phyloP scores from a whole-genome alignment of 108 stramenopile genomes.

The Nitzschia sp. region DNA sequence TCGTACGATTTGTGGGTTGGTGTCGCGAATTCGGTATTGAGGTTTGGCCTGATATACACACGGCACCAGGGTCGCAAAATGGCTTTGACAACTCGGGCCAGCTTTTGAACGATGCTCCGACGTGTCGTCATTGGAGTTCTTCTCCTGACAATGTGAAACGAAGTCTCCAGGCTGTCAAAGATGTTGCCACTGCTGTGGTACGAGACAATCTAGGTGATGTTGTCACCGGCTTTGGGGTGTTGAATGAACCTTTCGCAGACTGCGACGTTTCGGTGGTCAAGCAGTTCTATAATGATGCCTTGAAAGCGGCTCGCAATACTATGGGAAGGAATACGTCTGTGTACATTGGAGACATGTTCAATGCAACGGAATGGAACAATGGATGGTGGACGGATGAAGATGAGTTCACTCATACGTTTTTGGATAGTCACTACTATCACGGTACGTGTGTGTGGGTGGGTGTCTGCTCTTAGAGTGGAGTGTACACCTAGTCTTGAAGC shows the following conservation, averaged over 20 bases:
- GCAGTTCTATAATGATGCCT: conserved; percentile 46
- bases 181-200: conserved; percentile 38
- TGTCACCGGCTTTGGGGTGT: conserved; percentile 65
- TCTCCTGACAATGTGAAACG: conserved; percentile 37
- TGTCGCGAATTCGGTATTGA: conserved; percentile 45
- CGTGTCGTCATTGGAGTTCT: conserved; percentile 39
- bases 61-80: conserved; percentile 63
- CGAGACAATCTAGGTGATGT: conserved; percentile 54
- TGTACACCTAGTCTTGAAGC: neutral
- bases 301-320: conserved; percentile 34
- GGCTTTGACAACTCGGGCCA: conserved; percentile 59
- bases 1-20: conserved; percentile 59
- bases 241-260: conserved; percentile 65
- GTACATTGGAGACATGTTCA: conserved; percentile 56
- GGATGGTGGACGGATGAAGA: conserved; percentile 42
- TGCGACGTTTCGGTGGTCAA: conserved; percentile 28
- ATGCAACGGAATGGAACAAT: conserved; percentile 44
- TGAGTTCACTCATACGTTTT: conserved; percentile 37
- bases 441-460: conserved; percentile 9
- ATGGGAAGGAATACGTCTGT: conserved; percentile 42
- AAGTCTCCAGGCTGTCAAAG: conserved; percentile 38
- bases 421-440: conserved; percentile 70
- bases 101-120: conserved; percentile 15
- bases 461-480: no score
- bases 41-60: conserved; percentile 74